Evolutionary conservation across 2,329 filamentous ascomycete species (phyloP), one percentile per base, ranked within the genome.

Genomic region (Lomentospora prolificans): DNA sequence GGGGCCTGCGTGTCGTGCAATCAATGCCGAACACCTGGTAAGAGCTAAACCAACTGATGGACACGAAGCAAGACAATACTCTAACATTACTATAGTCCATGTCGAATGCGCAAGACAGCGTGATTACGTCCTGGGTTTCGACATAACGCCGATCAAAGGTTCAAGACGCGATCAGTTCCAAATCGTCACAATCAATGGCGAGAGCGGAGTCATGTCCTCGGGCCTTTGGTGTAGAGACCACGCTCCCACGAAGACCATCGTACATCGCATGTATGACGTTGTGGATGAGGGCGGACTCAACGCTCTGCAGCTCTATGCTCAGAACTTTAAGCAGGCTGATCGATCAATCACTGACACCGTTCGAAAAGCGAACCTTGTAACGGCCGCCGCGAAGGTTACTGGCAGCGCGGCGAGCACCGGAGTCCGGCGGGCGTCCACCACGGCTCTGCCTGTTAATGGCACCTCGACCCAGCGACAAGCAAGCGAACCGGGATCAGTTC

Each of bases 251-350:
- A 90, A 90, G 69, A 82, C 81, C 1, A 77, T 81, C 39, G 75
- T 95, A 6, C 89, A 97, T 69, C 80, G 77, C 9, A 89, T 96
- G 75, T 80, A 88, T 59, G 90, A 96, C 61, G 67, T 81, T 22
- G 76, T 76, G n/a, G 84, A 84, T n/a, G 41, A 55, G n/a, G 17
- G 33, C 22, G 53, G 39, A 14, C 71, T 84, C 55, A 95, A 85
- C 62, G 90, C 89, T 8, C 73, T 99, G 52, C 90, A 96, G 67
- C 77, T 95, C 25, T 99, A 88, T 67, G 89, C 87, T 48, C 86
- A 86, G 61, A 90, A 86, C 57, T 96, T 90, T 75, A 99, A 99
- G 70, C 92, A 97, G 70, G 92, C 94, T 7, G 94, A 99, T 66
- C 79, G 92, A 41, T 83, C 88, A 2, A 74, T 96, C 62, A 96